Evolutionary conservation across 345 rosid genomes (phyloP), one percentile per base, ranked within the genome.

Genomic region (Citropsis articulata): DNA sequence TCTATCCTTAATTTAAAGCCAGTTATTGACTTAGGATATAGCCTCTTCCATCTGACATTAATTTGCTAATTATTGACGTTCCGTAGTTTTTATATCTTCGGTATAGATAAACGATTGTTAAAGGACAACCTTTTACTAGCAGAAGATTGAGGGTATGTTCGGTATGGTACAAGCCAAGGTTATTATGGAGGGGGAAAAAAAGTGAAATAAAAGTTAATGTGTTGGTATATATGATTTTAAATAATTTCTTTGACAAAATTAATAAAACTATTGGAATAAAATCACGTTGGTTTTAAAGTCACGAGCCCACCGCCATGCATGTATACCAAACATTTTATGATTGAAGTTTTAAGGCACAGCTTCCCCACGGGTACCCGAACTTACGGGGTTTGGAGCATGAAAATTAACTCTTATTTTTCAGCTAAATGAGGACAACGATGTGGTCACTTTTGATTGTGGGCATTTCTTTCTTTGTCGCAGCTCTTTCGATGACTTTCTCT

Each of bases 381-480:
- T 42, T 16, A 5, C 21, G 16, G 21, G 21, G 4, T 50, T 53
- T 4, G n/a, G 57, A 50, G 56, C 19, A 50, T 50, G 21, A 50
- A 50, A 50, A 50, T 50, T 4, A 50, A 50, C 56, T 16, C 56
- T 16, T 50, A 16, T 16, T 50, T 50, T 48, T 12, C 18, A 48
- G 55, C 19, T 4, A 48, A 48, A 48, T 48, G 19, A 27, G 77
- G 81, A 24, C 60, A 72, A 27, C 25, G 53, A 40, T 76, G 71
- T 65, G 78, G 83, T 85, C 82, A 79, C 65, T 33, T 69, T 75
- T 66, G 45, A 2, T 42, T 2, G 18, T 1, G 50, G 72, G 80
- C 77, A 67, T 36, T 57, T 53, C 75, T 75, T 78, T 71, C 38
- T 24, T 60, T 85, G 85, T 85, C 86, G 1, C 56, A 22, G 31